A percentile compares a stretch with the other conserved stretches of the same genome.
Evolutionary conservation across 2,329 filamentous ascomycete genomes (phyloP).

Genomic region (Neodidymelliopsis sp.): DNA sequence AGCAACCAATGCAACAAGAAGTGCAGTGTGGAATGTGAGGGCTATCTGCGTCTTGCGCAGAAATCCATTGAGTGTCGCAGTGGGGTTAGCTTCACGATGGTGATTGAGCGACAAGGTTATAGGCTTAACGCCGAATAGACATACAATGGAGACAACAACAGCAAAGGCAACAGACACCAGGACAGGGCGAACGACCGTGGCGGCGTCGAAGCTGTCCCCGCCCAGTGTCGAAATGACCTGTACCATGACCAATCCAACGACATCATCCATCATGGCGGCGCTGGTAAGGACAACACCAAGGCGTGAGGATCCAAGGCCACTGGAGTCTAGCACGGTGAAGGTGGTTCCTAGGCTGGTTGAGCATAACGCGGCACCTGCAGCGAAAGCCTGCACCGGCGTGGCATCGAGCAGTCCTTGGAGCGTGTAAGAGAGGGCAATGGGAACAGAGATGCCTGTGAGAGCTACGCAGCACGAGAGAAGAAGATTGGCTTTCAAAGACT

Average conservation of each 20-base stretch:
- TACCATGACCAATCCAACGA: conserved; percentile 79
- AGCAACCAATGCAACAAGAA: conserved; percentile 60
- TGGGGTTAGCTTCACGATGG: conserved; percentile 32
- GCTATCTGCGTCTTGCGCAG: conserved; percentile 46
- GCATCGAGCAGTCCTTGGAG: conserved; percentile 61
- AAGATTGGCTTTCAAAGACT: conserved; percentile 66
- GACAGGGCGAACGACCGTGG: conserved; percentile 59
- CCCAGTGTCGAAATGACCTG: conserved; percentile 75
- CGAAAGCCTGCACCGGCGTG: conserved; percentile 69
- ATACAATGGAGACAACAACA: conserved; percentile 56
- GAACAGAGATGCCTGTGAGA: conserved; percentile 68
- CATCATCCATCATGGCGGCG: conserved; percentile 84
- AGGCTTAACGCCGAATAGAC: conserved; percentile 56
- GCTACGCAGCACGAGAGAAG: conserved; percentile 69
- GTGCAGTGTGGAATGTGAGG: conserved; percentile 57
- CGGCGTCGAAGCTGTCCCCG: conserved; percentile 46
- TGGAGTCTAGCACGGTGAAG: conserved; percentile 69
- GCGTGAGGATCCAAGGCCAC: conserved; percentile 61
- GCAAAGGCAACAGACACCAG: conserved; percentile 63
- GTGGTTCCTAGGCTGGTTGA: conserved; percentile 79
- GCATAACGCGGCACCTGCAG: conserved; percentile 75
- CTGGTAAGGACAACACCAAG: conserved; percentile 70
- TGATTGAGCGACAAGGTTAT: conserved; percentile 48
- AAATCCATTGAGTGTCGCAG: conserved; percentile 29
- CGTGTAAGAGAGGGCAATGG: conserved; percentile 71